Conservation (phyloP, 345 rosid genomes). For the Melaleuca quinquenervia region DNA sequence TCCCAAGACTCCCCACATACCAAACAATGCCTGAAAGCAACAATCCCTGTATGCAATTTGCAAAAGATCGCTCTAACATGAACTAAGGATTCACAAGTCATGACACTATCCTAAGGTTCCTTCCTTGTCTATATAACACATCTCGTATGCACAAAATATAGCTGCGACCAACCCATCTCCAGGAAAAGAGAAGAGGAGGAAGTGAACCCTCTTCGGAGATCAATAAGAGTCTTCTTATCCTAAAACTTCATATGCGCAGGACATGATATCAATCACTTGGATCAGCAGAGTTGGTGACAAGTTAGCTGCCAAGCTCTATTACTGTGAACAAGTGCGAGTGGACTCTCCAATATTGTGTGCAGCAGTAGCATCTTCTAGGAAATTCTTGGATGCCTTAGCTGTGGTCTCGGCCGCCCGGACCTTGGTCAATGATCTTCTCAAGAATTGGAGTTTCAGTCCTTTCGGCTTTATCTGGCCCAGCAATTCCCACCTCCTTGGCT, state of each 20-base stretch:
- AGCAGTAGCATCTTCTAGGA: conserved; percentile 8
- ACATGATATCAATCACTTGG: background rate
- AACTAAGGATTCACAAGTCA: background rate
- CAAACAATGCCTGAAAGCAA: background rate
- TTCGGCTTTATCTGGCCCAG: conserved; percentile 44
- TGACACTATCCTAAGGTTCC: background rate
- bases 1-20: background rate
- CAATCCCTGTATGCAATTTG: background rate
- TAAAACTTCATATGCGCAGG: background rate
- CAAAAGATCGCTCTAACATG: background rate
- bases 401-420: conserved; percentile 11
- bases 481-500: conserved; percentile 62
- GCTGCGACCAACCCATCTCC: background rate
- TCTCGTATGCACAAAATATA: background rate
- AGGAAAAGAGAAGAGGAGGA: background rate
- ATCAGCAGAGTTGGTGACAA: background rate
- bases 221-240: background rate
- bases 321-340: conserved; percentile 11
- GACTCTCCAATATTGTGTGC: conserved; percentile 1
- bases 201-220: background rate
- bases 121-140: background rate
- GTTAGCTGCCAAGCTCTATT: background rate
- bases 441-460: conserved; percentile 46
- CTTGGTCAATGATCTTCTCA: conserved; percentile 36
- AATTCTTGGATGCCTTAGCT: conserved; percentile 22